Percentiles rank a stretch among this genome's conserved stretches.
These are phyloP conservation scores for Talaromyces ruber DNA, from an alignment of 495 filamentous ascomycete genomes.

Conservation along the genomic window DNA sequence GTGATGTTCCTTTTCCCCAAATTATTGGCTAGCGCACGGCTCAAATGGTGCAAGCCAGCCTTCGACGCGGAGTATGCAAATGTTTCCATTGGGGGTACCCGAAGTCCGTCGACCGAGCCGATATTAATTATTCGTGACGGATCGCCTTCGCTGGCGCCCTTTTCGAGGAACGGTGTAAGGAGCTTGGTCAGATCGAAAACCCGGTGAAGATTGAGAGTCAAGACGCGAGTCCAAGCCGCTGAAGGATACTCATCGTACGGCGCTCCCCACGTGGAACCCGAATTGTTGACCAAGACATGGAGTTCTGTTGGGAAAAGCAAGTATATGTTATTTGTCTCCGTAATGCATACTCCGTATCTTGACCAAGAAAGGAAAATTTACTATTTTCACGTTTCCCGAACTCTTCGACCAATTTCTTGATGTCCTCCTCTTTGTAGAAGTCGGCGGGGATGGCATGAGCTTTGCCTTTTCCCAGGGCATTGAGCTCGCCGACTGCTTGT, in stretches of 20 bases:
- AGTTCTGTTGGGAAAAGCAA: slow-evolving; percentile 35
- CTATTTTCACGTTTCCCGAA: slow-evolving; percentile 53
- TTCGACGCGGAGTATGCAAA: slow-evolving; percentile 71
- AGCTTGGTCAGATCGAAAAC: slow-evolving; percentile 72
- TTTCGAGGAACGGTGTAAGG: slow-evolving; percentile 63
- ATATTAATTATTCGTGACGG: slow-evolving; percentile 69
- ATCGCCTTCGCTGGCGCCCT: slow-evolving; percentile 31
- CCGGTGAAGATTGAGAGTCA: slow-evolving; percentile 72
- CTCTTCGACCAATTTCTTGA: slow-evolving; percentile 54
- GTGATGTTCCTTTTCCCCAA: slow-evolving; percentile 64
- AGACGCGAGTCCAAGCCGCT: slow-evolving; percentile 59
- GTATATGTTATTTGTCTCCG: background rate
- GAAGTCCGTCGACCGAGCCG: slow-evolving; percentile 61
- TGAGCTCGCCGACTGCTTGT: slow-evolving; percentile 49
- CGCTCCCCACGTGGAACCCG: slow-evolving; percentile 66
- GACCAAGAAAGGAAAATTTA: slow-evolving; percentile 19
- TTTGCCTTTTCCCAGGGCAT: slow-evolving; percentile 52
- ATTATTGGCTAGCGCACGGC: slow-evolving; percentile 62
- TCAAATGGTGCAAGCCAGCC: slow-evolving; percentile 65
- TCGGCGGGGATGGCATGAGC: slow-evolving; percentile 60
- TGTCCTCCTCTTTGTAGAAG: slow-evolving; percentile 67
- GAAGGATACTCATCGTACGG: slow-evolving; percentile 59
- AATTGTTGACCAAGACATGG: slow-evolving; percentile 75
- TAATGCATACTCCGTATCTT: background rate
- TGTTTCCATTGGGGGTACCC: slow-evolving; percentile 60